phyloP scores from a whole-genome alignment of 2,329 filamentous ascomycete species.

The Ophiocordyceps polyrhachis-furcata region DNA sequence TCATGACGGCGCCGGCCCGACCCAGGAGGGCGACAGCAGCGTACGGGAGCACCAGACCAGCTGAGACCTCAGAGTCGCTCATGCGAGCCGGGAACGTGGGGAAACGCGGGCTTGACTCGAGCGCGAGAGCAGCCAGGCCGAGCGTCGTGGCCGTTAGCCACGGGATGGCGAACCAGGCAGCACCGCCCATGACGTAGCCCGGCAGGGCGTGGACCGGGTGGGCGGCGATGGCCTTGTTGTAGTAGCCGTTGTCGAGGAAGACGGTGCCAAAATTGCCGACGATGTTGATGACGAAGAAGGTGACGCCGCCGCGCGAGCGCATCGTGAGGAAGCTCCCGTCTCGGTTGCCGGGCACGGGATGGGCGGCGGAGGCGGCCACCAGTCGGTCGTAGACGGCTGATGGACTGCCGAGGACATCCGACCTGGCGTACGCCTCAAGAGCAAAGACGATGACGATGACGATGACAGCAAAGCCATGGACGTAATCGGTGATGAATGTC shows the following conservation, averaged over 20 bases:
- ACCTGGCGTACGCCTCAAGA: conserved; percentile 63
- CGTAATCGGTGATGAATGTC: conserved; percentile 70
- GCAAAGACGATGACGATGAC: conserved; percentile 76
- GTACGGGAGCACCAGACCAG: conserved; percentile 69
- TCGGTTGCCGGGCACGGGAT: conserved; percentile 65
- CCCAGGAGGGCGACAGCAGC: conserved; percentile 71
- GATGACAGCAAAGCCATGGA: conserved; percentile 70
- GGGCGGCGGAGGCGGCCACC: conserved; percentile 43
- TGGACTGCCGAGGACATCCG: conserved; percentile 54
- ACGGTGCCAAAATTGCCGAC: conserved; percentile 73
- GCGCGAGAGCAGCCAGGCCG: conserved; percentile 62
- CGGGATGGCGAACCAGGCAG: conserved; percentile 85
- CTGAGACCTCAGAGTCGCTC: conserved; percentile 53
- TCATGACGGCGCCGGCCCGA: conserved; percentile 60
- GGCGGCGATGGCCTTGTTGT: conserved; percentile 85
- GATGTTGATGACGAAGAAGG: conserved; percentile 81
- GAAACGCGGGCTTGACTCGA: conserved; percentile 56
- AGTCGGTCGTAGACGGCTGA: conserved; percentile 62
- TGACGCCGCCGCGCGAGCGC: conserved; percentile 49
- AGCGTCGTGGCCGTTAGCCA: conserved; percentile 81
- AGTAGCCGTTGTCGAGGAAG: conserved; percentile 77
- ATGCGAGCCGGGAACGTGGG: conserved; percentile 59
- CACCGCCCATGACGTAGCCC: conserved; percentile 71
- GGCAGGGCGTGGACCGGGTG: conserved; percentile 71
- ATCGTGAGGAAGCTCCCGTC: conserved; percentile 77